Percentiles rank a stretch among this genome's conserved stretches.
Conservation (phyloP, 2,329 filamentous ascomycete genomes). For the Phoma sp. region DNA sequence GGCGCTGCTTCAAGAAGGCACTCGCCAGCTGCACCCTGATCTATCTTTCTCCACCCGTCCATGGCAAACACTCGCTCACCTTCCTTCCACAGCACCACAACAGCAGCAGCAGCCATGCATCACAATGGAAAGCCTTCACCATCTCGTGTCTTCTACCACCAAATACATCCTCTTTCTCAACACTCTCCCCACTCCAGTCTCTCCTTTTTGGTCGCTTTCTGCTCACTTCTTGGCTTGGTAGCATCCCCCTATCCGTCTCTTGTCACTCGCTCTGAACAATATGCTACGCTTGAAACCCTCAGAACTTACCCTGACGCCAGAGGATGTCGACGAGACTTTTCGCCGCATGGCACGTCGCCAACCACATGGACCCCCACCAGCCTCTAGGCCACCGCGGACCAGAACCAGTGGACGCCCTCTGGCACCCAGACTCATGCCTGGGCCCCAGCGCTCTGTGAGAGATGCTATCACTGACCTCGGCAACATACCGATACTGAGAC, state of each 20-base stretch:
- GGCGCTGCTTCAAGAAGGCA: not conserved
- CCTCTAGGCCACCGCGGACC: conserved; percentile 1
- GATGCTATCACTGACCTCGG: conserved; percentile 37
- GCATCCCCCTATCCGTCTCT: conserved; percentile 17
- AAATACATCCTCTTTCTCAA: not conserved
- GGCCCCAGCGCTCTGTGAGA: conserved; percentile 39
- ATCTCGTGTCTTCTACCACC: not conserved
- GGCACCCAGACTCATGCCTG: conserved; percentile 35
- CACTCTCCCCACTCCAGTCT: not conserved
- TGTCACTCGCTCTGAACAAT: conserved; percentile 9
- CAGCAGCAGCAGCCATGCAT: not conserved
- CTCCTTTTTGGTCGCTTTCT: not conserved
- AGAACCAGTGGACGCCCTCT: conserved; percentile 11
- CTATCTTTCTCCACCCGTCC: not conserved
- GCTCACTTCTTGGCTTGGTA: conserved; percentile 22
- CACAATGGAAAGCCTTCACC: conserved; percentile 2
- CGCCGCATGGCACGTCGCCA: conserved; percentile 40
- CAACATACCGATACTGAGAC: conserved; percentile 31
- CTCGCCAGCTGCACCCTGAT: not conserved
- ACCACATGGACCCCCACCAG: conserved; percentile 5
- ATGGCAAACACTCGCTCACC: not conserved
- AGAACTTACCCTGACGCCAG: conserved; percentile 46
- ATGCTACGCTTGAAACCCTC: conserved; percentile 48
- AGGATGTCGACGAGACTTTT: conserved; percentile 45
- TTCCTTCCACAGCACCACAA: not conserved